These are phyloP conservation scores for Penicillium sp. DNA, from an alignment of 2,329 filamentous ascomycete genomes.

Conservation along the genomic window DNA sequence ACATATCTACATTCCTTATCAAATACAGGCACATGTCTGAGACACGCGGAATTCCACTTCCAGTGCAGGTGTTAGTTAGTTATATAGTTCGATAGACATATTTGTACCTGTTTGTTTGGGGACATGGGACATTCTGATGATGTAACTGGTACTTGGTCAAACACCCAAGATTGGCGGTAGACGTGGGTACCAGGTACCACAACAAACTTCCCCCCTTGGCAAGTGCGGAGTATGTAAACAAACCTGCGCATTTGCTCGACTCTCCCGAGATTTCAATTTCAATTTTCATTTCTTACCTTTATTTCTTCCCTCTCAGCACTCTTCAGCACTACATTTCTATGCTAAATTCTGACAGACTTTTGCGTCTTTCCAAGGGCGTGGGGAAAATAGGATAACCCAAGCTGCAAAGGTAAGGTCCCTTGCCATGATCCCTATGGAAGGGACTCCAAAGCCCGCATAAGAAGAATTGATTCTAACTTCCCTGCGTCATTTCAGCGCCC, in stretches of 20 bases:
- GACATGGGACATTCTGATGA: slow-evolving; percentile 4
- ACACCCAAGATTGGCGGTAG: background rate
- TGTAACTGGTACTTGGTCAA: slow-evolving; percentile 13
- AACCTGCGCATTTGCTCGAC: slow-evolving; percentile 11
- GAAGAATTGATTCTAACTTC: slow-evolving; percentile 9
- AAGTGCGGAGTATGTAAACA: slow-evolving; percentile 30
- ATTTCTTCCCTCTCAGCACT: background rate
- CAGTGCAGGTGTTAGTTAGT: background rate
- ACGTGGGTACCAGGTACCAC: slow-evolving; percentile 18
- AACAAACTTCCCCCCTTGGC: slow-evolving; percentile 28
- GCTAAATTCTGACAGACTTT: background rate
- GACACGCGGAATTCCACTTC: slow-evolving; percentile 16
- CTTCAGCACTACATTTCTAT: background rate
- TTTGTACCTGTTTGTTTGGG: slow-evolving; percentile 2
- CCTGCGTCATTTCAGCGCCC: slow-evolving; percentile 11
- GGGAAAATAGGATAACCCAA: slow-evolving; percentile 12
- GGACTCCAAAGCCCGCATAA: slow-evolving; percentile 11
- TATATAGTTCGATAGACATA: slow-evolving; percentile 1
- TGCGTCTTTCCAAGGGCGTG: slow-evolving; percentile 15
- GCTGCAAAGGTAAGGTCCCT: slow-evolving; percentile 20
- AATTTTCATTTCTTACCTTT: background rate
- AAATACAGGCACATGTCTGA: slow-evolving; percentile 14
- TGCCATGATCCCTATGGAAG: slow-evolving; percentile 3
- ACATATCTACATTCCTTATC: background rate
- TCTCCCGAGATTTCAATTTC: background rate